Conservation (phyloP, 148 eudicot species). For the Mesembryanthemum crystallinum region DNA sequence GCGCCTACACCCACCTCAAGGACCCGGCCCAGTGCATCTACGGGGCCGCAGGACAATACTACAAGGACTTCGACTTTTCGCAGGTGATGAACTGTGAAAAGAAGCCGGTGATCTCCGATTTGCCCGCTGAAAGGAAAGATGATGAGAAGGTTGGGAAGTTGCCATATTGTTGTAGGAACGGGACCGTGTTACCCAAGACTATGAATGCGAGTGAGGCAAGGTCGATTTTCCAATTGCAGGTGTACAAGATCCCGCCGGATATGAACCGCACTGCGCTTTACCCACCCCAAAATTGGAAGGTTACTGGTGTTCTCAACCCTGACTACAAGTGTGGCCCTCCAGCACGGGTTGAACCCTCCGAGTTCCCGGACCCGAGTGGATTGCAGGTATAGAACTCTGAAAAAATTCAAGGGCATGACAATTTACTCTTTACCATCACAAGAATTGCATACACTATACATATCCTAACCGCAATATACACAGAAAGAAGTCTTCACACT, state of each 20-base stretch:
- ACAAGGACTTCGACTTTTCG: slow-evolving; percentile 62
- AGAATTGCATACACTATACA: background rate
- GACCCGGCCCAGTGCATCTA: slow-evolving; percentile 68
- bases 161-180: slow-evolving; percentile 77
- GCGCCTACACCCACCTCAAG: slow-evolving; percentile 61
- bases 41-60: slow-evolving; percentile 68
- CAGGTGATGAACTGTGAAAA: slow-evolving; percentile 53
- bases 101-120: slow-evolving; percentile 64
- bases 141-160: slow-evolving; percentile 79
- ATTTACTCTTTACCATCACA: background rate
- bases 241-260: slow-evolving; percentile 80
- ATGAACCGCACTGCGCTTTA: slow-evolving; percentile 61
- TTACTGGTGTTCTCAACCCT: slow-evolving; percentile 63
- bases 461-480: background rate
- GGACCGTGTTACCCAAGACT: slow-evolving; percentile 57
- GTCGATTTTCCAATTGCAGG: slow-evolving; percentile 75
- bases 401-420: background rate
- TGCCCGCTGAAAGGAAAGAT: slow-evolving; percentile 53
- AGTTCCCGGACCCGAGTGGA: slow-evolving; percentile 74
- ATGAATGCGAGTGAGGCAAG: slow-evolving; percentile 65
- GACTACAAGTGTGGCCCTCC: slow-evolving; percentile 71
- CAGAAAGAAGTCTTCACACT: no score
- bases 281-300: slow-evolving; percentile 86
- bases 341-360: slow-evolving; percentile 48
- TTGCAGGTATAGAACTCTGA: slow-evolving; percentile 25